phyloP scores from a whole-genome alignment of 1,139 yeast species.

The Saccharomyces uvarum region DNA sequence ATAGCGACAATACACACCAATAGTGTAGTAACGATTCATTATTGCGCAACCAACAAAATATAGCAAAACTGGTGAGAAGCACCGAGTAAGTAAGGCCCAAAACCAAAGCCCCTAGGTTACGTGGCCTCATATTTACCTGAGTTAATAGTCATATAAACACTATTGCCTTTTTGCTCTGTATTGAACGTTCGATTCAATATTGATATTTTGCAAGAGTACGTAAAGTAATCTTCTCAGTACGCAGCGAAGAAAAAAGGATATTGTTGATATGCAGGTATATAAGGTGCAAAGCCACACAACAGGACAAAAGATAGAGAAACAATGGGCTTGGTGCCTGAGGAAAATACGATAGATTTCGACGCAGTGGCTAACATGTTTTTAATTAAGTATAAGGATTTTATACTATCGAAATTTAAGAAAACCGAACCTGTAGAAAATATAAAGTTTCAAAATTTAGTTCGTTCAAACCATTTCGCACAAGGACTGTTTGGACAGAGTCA shows the following conservation, averaged over 20 bases:
- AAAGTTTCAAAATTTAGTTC: constrained; percentile 1
- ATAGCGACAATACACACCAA: constrained; percentile 19
- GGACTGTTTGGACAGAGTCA: constrained; percentile 15
- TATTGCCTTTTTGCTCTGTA: background rate
- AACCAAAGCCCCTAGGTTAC: constrained; percentile 6
- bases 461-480: constrained; percentile 21
- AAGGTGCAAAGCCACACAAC: background rate
- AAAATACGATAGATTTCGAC: background rate
- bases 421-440: background rate
- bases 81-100: constrained; percentile 7
- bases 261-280: background rate
- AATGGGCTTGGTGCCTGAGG: background rate
- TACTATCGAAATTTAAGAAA: constrained; percentile 14
- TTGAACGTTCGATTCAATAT: background rate
- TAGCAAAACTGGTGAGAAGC: constrained; percentile 1
- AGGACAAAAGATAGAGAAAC: background rate
- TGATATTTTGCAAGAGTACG: background rate
- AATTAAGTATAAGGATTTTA: constrained; percentile 17
- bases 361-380: constrained; percentile 20
- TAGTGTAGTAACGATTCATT: constrained; percentile 13
- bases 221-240: background rate
- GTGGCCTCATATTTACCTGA: background rate
- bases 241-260: background rate
- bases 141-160: background rate
- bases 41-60: constrained; percentile 10